Conservation (phyloP, 306 rosid species). For the Dryas drummondii region DNA sequence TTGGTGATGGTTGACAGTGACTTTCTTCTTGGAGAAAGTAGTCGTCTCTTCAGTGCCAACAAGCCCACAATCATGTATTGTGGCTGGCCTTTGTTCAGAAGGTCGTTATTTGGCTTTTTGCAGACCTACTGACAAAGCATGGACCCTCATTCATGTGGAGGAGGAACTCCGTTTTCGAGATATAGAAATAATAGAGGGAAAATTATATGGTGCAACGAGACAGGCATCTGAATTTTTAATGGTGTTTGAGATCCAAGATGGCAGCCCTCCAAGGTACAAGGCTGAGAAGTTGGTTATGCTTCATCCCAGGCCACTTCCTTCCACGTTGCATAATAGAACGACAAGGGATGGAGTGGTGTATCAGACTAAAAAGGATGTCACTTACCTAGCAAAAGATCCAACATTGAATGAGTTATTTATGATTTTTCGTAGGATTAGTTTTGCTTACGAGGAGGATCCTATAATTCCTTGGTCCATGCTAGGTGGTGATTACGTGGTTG, state of each 20-base stretch:
- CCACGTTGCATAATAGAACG: neutral
- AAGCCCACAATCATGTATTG: neutral
- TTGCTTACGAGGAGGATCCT: neutral
- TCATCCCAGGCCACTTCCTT: neutral
- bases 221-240: neutral
- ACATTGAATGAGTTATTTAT: neutral
- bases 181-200: neutral
- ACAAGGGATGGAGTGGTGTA: neutral
- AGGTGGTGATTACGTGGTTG: too few relatives aligned
- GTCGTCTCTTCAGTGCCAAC: constrained; percentile 2
- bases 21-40: neutral
- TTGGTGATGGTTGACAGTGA: neutral
- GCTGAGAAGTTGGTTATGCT: neutral
- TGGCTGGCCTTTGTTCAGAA: neutral
- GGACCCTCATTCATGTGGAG: neutral
- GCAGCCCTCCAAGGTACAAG: neutral
- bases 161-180: neutral
- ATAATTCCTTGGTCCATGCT: too few relatives aligned
- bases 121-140: neutral
- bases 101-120: neutral
- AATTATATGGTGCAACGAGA: neutral
- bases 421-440: neutral
- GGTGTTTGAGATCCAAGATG: neutral
- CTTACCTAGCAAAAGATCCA: neutral
- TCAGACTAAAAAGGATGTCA: neutral